phyloP scores from a whole-genome alignment of 2,329 filamentous ascomycete species.

The Aspergillus piperis region DNA sequence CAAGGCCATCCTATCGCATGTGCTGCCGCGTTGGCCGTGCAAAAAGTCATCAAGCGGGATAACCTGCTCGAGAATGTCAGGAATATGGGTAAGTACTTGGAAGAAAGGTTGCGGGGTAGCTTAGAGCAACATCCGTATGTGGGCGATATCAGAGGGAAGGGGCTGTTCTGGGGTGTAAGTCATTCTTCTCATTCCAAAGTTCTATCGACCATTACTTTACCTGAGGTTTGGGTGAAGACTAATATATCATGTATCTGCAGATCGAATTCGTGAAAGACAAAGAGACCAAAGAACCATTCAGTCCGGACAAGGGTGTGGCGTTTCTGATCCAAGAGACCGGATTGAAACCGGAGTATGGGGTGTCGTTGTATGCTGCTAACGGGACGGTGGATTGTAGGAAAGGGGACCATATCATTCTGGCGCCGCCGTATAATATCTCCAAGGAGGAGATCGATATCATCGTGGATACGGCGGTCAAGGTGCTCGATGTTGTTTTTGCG shows the following conservation, averaged over 20 bases:
- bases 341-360: conserved; percentile 45
- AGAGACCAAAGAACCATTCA: conserved; percentile 56
- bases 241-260: conserved; percentile 12
- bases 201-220: neutral
- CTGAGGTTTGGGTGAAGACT: neutral
- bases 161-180: conserved; percentile 61
- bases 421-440: conserved; percentile 68
- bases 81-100: conserved; percentile 52
- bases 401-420: conserved; percentile 70
- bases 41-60: conserved; percentile 60
- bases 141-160: conserved; percentile 60
- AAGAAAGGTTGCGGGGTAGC: conserved; percentile 44
- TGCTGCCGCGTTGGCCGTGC: conserved; percentile 61
- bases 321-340: conserved; percentile 56
- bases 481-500: conserved; percentile 55
- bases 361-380: conserved; percentile 64
- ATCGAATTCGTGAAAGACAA: conserved; percentile 63
- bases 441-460: conserved; percentile 58
- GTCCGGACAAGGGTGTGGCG: conserved; percentile 47
- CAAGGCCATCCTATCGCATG: conserved; percentile 61
- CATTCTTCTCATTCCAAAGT: neutral
- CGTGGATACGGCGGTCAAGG: conserved; percentile 52
- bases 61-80: conserved; percentile 61
- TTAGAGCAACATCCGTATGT: conserved; percentile 53
- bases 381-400: conserved; percentile 60